Percentiles rank a stretch among this genome's conserved stretches.
Conservation (phyloP, 345 rosid species). For the Pugionium cornutum region DNA sequence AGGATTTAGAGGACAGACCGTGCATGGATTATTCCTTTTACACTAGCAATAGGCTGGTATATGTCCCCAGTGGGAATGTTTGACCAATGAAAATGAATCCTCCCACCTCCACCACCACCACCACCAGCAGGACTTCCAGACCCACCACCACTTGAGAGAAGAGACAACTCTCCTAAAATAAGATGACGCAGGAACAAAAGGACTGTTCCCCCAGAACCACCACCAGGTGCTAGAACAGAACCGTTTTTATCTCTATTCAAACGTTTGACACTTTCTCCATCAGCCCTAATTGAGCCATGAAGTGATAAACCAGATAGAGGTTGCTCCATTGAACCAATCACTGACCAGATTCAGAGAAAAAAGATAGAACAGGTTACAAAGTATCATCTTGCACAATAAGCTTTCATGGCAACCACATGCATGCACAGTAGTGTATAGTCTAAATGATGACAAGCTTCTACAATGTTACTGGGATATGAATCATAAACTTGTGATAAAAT, state of each 20-base stretch:
- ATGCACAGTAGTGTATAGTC: slow-evolving; percentile 24
- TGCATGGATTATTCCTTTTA: slow-evolving; percentile 66
- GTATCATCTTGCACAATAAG: slow-evolving; percentile 28
- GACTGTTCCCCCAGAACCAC: slow-evolving; percentile 96
- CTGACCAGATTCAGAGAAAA: slow-evolving; percentile 50
- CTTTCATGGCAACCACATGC: slow-evolving; percentile 14
- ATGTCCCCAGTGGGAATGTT: slow-evolving; percentile 97
- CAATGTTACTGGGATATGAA: neutral
- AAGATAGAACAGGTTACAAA: slow-evolving; percentile 26
- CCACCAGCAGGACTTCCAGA: slow-evolving; percentile 73
- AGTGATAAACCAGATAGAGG: slow-evolving; percentile 80
- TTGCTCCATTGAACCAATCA: slow-evolving; percentile 93
- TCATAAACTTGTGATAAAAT: slow-evolving; percentile 14
- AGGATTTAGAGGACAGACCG: slow-evolving; percentile 52
- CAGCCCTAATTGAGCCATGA: slow-evolving; percentile 76
- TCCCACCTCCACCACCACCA: slow-evolving; percentile 99
- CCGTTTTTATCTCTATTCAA: slow-evolving; percentile 39
- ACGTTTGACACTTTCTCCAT: slow-evolving; percentile 72
- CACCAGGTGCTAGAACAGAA: slow-evolving; percentile 67
- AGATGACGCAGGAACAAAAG: slow-evolving; percentile 71
- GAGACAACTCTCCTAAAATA: slow-evolving; percentile 60
- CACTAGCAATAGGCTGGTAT: slow-evolving; percentile 93
- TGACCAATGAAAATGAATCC: slow-evolving; percentile 99
- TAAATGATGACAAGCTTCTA: slow-evolving; percentile 23
- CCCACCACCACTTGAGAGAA: slow-evolving; percentile 91